These are phyloP conservation scores for Mucor velutinosus DNA, from an alignment of 371 early-diverging fungal species.

Conservation along the genomic window DNA sequence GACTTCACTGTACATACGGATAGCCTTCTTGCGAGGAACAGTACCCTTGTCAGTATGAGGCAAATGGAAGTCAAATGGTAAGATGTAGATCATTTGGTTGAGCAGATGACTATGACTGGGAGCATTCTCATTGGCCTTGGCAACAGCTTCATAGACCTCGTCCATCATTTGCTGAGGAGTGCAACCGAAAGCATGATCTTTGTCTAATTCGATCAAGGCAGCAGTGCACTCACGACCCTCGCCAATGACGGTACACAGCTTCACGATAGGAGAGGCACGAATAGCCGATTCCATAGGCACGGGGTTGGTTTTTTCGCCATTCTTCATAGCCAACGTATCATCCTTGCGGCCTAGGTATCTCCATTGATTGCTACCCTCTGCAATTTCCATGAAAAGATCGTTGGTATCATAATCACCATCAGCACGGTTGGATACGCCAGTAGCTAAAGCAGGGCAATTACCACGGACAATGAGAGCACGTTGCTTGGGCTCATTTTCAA, in stretches of 20 bases:
- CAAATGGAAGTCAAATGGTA: slow-evolving; percentile 10
- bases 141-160: slow-evolving; percentile 29
- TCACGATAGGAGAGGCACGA: slow-evolving; percentile 21
- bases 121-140: slow-evolving; percentile 36
- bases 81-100: slow-evolving; percentile 30
- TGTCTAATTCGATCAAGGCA: slow-evolving; percentile 30
- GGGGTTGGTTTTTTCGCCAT: slow-evolving; percentile 55
- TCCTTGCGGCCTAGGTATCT: slow-evolving; percentile 36
- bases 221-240: slow-evolving; percentile 36
- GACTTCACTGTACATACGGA: slow-evolving; percentile 12
- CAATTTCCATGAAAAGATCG: slow-evolving; percentile 34
- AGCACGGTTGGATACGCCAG: slow-evolving; percentile 23
- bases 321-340: slow-evolving; percentile 42
- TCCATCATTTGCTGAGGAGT: slow-evolving; percentile 26
- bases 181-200: slow-evolving; percentile 12
- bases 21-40: slow-evolving; percentile 20
- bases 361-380: slow-evolving; percentile 14
- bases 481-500: slow-evolving; percentile 15
- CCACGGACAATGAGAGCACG: slow-evolving; percentile 2
- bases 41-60: slow-evolving; percentile 25
- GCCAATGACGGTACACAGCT: slow-evolving; percentile 33
- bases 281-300: slow-evolving; percentile 39
- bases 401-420: slow-evolving; percentile 40
- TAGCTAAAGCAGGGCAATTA: slow-evolving; percentile 23
- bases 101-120: slow-evolving; percentile 42